phyloP scores from a whole-genome alignment of 352 stramenopile genomes.

The Pythium pectinolyticum region DNA sequence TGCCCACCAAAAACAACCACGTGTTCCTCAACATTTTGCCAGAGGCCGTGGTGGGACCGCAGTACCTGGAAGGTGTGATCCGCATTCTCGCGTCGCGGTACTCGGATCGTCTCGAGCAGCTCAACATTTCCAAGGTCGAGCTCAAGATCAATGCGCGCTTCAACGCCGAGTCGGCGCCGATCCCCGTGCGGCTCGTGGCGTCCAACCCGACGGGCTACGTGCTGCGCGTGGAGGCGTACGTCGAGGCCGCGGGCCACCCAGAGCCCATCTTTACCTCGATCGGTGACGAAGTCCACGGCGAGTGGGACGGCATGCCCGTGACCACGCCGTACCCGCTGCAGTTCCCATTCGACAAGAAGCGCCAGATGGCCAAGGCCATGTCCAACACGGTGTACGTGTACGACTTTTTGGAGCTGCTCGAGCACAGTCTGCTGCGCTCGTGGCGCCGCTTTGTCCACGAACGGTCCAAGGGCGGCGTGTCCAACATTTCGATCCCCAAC shows the following conservation, averaged over 20 bases:
- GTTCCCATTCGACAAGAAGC: conserved; percentile 94
- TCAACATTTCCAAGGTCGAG: conserved; percentile 96
- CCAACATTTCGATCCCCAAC: conserved; percentile 79
- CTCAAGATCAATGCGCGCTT: conserved; percentile 96
- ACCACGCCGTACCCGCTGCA: conserved; percentile 97
- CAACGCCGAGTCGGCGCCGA: conserved; percentile 90
- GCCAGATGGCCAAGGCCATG: conserved; percentile 90
- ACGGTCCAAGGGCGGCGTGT: conserved; percentile 57
- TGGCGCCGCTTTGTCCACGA: conserved; percentile 92
- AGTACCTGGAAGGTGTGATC: conserved; percentile 97
- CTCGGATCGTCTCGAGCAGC: conserved; percentile 87
- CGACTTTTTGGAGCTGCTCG: conserved; percentile 98
- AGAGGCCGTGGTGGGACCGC: conserved; percentile 92
- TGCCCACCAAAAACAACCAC: conserved; percentile 96
- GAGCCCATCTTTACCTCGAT: conserved; percentile 91
- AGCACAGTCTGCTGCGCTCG: conserved; percentile 93
- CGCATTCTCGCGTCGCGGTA: conserved; percentile 86
- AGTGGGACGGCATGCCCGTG: conserved; percentile 95
- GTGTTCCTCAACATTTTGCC: conserved; percentile 99
- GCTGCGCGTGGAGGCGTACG: conserved; percentile 98
- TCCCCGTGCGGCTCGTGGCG: conserved; percentile 95
- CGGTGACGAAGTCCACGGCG: conserved; percentile 84
- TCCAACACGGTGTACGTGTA: conserved; percentile 99
- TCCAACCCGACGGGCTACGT: conserved; percentile 99
- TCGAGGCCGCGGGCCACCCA: conserved; percentile 91